Percentiles rank a stretch among this genome's conserved stretches.
phyloP scores from a whole-genome alignment of 108 stramenopile genomes.

The Stephanodiscus triporus region DNA sequence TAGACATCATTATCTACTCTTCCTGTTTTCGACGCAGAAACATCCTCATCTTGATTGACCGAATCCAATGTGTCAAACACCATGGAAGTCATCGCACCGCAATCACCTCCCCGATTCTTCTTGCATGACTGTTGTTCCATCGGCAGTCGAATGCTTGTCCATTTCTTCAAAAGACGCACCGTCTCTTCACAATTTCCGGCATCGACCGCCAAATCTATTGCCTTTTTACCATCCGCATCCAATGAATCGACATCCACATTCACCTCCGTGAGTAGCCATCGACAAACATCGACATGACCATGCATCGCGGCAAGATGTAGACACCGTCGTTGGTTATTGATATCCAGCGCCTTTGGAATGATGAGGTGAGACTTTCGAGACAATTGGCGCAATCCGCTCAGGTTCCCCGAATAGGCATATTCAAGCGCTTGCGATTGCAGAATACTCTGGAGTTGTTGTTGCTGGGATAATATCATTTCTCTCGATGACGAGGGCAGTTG shows the following conservation, averaged over 20 bases:
- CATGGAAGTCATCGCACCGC: neutral
- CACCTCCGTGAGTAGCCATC: slow-evolving; percentile 68
- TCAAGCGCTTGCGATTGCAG: slow-evolving; percentile 41
- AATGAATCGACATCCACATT: slow-evolving; percentile 17
- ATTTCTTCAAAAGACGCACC: slow-evolving; percentile 23
- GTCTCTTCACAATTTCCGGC: slow-evolving; percentile 12
- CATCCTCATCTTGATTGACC: neutral
- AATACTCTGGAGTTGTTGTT: neutral
- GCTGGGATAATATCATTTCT: neutral
- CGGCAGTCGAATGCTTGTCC: slow-evolving; percentile 7
- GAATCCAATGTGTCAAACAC: neutral
- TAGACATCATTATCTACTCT: slow-evolving; percentile 28
- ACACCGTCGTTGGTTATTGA: slow-evolving; percentile 35
- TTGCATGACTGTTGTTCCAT: neutral
- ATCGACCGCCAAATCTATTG: slow-evolving; percentile 45
- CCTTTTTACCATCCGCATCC: slow-evolving; percentile 49
- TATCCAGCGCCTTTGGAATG: slow-evolving; percentile 55
- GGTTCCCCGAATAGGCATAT: slow-evolving; percentile 51
- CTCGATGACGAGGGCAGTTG: slow-evolving; percentile 1
- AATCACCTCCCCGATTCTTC: neutral
- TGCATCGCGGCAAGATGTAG: slow-evolving; percentile 65
- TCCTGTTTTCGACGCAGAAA: neutral
- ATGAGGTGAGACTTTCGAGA: slow-evolving; percentile 45
- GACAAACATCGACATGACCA: slow-evolving; percentile 56
- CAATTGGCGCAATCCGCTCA: slow-evolving; percentile 42